These are phyloP conservation scores for Gnaphalium uliginosum DNA, from an alignment of 129 eudicot species.

Conservation along the genomic window DNA sequence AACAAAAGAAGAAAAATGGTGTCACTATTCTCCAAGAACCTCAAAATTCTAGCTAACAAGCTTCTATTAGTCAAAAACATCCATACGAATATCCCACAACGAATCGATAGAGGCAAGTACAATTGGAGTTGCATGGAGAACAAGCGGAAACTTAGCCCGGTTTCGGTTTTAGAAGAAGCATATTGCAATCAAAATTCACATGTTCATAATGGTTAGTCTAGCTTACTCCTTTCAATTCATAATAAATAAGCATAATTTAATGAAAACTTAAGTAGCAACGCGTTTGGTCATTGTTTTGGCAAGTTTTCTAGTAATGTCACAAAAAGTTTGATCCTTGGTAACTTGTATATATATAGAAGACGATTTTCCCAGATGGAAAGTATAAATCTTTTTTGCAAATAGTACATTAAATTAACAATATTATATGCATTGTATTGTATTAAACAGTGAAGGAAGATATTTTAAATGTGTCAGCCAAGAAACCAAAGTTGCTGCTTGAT, in stretches of 20 bases:
- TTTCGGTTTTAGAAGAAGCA: neutral
- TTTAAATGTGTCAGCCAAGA: neutral
- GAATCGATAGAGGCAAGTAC: neutral
- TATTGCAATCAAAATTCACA: neutral
- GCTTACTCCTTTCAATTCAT: neutral
- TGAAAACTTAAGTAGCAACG: neutral
- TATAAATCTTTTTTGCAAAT: neutral
- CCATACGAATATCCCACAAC: neutral
- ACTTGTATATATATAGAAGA: neutral
- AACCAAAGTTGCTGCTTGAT: neutral
- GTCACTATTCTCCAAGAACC: neutral
- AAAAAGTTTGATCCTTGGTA: too few relatives aligned
- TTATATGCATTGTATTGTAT: neutral
- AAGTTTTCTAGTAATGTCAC: too few relatives aligned
- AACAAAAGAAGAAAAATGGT: constrained; percentile 8
- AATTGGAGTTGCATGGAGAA: neutral
- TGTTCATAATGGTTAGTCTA: neutral
- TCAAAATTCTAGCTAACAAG: neutral
- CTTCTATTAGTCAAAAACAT: neutral
- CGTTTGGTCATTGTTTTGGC: neutral
- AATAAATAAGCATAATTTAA: neutral
- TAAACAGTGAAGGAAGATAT: neutral
- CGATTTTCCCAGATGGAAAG: neutral
- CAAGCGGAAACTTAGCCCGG: neutral
- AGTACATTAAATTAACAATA: neutral